These are phyloP conservation scores for Candida sphagnicola DNA, from an alignment of 805 yeast genomes.

Conservation along the genomic window DNA sequence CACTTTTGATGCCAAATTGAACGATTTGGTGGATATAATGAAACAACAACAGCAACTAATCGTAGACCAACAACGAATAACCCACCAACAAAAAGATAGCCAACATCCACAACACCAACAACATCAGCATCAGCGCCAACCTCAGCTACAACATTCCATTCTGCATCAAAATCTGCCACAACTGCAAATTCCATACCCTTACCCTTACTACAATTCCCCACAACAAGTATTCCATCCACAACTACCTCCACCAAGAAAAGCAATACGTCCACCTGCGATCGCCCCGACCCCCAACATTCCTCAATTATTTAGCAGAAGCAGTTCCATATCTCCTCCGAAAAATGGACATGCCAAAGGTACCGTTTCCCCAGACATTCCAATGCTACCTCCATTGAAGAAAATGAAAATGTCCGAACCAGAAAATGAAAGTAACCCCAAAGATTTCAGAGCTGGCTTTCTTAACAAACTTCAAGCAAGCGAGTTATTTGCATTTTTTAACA, in stretches of 20 bases:
- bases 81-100: conserved; percentile 6
- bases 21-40: conserved; percentile 33
- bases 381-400: conserved; percentile 5
- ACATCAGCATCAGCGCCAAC: conserved; percentile 1
- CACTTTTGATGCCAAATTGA: conserved; percentile 34
- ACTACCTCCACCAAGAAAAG: neutral
- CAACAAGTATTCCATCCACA: neutral
- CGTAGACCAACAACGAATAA: conserved; percentile 15
- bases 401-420: conserved; percentile 2
- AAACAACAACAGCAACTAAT: conserved; percentile 28
- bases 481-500: conserved; percentile 48
- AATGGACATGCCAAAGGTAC: neutral
- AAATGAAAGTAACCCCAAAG: conserved; percentile 14
- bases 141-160: neutral
- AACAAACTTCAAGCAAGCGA: conserved; percentile 40
- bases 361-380: neutral
- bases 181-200: neutral
- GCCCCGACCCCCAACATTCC: neutral
- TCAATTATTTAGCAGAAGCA: neutral
- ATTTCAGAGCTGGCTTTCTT: conserved; percentile 36
- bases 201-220: neutral
- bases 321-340: neutral
- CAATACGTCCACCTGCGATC: neutral
- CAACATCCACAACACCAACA: conserved; percentile 6
- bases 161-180: conserved; percentile 1